Percentiles rank a stretch among this genome's conserved stretches.
phyloP scores from a whole-genome alignment of 2,329 filamentous ascomycete species.

The Gyromitra esculenta region DNA sequence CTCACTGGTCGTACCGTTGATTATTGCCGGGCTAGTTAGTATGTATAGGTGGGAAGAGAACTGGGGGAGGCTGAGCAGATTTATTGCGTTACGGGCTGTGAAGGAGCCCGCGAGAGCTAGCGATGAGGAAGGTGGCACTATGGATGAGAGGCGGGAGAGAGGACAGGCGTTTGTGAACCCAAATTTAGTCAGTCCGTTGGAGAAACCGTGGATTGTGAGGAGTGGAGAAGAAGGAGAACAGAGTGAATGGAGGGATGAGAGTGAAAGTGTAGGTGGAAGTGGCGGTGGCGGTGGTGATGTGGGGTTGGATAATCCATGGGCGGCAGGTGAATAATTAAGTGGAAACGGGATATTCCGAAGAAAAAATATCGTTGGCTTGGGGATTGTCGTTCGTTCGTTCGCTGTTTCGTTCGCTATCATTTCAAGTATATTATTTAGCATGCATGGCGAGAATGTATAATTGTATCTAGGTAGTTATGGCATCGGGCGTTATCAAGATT shows the following conservation, averaged over 20 bases:
- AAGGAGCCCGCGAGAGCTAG: slow-evolving; percentile 60
- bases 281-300: background rate
- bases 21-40: slow-evolving; percentile 87
- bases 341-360: too few relatives aligned
- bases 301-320: slow-evolving; percentile 19
- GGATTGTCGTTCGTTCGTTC: background rate
- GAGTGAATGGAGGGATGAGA: background rate
- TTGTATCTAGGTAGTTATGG: slow-evolving; percentile 20
- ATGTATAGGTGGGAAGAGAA: slow-evolving; percentile 80
- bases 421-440: slow-evolving; percentile 16
- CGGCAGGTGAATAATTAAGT: background rate
- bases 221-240: slow-evolving; percentile 10
- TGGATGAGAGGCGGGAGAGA: slow-evolving; percentile 77
- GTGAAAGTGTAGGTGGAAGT: slow-evolving; percentile 9
- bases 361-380: background rate
- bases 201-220: slow-evolving; percentile 37
- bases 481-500: slow-evolving; percentile 25
- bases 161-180: slow-evolving; percentile 79
- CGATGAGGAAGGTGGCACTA: slow-evolving; percentile 64
- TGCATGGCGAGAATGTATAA: background rate
- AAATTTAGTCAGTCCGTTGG: slow-evolving; percentile 72
- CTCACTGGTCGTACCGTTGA: slow-evolving; percentile 76
- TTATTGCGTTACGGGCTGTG: slow-evolving; percentile 90
- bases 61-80: slow-evolving; percentile 88
- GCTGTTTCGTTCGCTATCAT: background rate